phyloP scores from a whole-genome alignment of 2,329 filamentous ascomycete genomes.

The Xylariomycetidae sp. region DNA sequence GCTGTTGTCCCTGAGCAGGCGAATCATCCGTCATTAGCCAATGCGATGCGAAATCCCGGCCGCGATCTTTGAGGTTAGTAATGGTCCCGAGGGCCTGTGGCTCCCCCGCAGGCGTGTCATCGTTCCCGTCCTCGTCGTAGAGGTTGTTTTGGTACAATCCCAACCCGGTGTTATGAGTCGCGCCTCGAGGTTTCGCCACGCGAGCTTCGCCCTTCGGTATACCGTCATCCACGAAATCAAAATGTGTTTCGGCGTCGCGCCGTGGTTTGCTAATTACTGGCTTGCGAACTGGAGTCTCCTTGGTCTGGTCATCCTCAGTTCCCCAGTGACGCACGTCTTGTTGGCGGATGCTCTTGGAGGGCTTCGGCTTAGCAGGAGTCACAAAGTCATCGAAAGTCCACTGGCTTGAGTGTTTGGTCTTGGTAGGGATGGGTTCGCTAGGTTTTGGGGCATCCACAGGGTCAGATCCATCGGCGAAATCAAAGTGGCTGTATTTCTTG shows the following conservation, averaged over 20 bases:
- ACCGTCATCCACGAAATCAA: constrained; percentile 75
- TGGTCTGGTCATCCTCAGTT: constrained; percentile 60
- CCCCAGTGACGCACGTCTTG: constrained; percentile 78
- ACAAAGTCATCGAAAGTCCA: constrained; percentile 88
- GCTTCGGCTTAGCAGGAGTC: constrained; percentile 70
- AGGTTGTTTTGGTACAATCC: constrained; percentile 75
- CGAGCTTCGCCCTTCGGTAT: constrained; percentile 49
- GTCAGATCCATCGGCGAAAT: constrained; percentile 65
- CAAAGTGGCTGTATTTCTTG: constrained; percentile 81
- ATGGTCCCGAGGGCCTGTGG: constrained; percentile 56
- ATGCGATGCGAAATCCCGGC: constrained; percentile 73
- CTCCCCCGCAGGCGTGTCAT: constrained; percentile 31
- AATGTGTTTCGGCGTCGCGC: constrained; percentile 76
- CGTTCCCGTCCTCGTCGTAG: constrained; percentile 52
- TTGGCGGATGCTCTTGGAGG: constrained; percentile 53
- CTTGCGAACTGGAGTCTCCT: constrained; percentile 53
- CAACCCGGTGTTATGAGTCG: constrained; percentile 62
- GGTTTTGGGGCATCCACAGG: constrained; percentile 41
- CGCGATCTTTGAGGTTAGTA: constrained; percentile 68
- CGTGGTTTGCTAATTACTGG: constrained; percentile 63
- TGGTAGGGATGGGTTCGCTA: constrained; percentile 37
- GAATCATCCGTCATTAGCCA: constrained; percentile 71
- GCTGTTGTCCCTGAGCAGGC: constrained; percentile 40
- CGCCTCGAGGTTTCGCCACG: constrained; percentile 44
- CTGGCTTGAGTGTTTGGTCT: constrained; percentile 64